Conservation (phyloP, 176 grass and related monocot genomes). For the barley (Hordeum vulgare) region DNA sequence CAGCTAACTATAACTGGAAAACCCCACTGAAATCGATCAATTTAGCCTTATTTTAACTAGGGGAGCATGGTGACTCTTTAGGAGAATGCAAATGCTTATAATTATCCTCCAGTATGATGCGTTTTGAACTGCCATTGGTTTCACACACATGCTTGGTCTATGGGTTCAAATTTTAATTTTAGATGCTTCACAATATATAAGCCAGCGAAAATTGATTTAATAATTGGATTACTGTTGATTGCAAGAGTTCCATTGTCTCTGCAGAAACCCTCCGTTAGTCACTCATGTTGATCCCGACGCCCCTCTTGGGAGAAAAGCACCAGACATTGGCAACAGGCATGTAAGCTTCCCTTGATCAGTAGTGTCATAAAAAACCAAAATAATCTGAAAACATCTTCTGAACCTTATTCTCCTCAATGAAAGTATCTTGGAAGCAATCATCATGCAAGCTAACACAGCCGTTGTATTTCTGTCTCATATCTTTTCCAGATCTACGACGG, state of each 20-base stretch:
- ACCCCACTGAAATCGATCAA: background rate
- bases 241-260: conserved; percentile 6
- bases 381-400: background rate
- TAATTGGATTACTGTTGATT: background rate
- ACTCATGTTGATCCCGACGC: background rate
- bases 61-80: background rate
- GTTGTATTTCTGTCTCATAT: background rate
- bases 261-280: conserved; percentile 45
- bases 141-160: background rate
- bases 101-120: background rate
- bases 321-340: too few relatives aligned
- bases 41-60: background rate
- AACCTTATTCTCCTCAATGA: background rate
- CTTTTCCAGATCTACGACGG: conserved; percentile 47
- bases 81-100: background rate
- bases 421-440: background rate
- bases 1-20: background rate
- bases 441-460: conserved; percentile 14
- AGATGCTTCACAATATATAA: background rate
- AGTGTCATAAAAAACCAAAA: background rate
- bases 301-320: too few relatives aligned
- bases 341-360: background rate
- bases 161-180: conserved; percentile 5
- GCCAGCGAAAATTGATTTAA: background rate
- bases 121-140: background rate